These are phyloP conservation scores for Lipomyces spencermartinsiae DNA, from an alignment of 805 yeast genomes.

Conservation along the genomic window DNA sequence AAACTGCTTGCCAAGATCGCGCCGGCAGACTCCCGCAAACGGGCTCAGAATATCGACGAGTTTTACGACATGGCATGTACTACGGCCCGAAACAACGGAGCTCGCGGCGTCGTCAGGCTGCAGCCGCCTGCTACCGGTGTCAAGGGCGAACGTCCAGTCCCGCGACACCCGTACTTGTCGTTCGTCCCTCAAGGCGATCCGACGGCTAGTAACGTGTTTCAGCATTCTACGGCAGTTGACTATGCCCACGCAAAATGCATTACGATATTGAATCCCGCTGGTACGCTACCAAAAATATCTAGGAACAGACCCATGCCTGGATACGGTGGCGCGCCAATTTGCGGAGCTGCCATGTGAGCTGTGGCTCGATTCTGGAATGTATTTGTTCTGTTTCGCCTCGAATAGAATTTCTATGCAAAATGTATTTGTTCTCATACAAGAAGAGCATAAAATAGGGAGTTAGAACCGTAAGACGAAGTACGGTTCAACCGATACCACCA, in stretches of 20 bases:
- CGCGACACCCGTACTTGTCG: conserved; percentile 16
- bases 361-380: no score
- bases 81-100: conserved; percentile 12
- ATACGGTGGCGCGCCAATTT: no score
- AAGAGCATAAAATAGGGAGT: neutral
- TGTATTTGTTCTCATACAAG: neutral
- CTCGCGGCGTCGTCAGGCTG: conserved; percentile 13
- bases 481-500: neutral
- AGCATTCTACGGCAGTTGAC: conserved; percentile 13
- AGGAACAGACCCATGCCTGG: neutral
- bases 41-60: conserved; percentile 12
- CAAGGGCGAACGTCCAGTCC: neutral
- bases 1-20: neutral
- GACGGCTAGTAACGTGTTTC: conserved; percentile 7
- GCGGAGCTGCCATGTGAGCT: no score
- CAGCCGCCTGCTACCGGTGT: conserved; percentile 2
- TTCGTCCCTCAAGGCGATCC: conserved; percentile 6
- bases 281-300: neutral
- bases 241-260: conserved; percentile 3
- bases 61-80: conserved; percentile 15
- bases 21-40: conserved; percentile 1
- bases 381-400: no score
- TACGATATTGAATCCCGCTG: neutral
- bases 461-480: neutral
- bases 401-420: neutral